Base-by-base conservation (phyloP, 1,139 yeast genomes). In the Blastobotrys niveus region DNA sequence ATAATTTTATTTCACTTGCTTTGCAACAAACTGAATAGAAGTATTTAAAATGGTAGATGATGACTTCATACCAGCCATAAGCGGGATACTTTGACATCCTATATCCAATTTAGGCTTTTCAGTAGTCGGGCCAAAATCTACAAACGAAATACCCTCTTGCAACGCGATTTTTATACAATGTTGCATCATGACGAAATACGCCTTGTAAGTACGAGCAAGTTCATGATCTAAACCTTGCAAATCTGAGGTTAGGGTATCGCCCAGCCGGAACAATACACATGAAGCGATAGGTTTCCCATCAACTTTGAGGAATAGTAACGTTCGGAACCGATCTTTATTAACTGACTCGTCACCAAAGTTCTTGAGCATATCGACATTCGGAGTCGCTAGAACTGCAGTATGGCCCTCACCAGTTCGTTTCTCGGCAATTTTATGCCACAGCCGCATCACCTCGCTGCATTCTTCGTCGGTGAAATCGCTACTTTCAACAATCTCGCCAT, bases 121-220 rank as follows among this genome's bases (percentile, higher is more conserved):
- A 3, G 67, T 63, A 6, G 67, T 63, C 2, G 67, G 67, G 4
- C 74, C 74, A 50, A 70, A 71, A 49, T 70, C 75, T 24, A 70
- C 73, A 56, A 69, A 70, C 19, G 61, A 54, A 25, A 65, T 59
- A 2, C 69, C 68, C 46, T 68, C 72, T 38, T 59, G 55, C 36
- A 71, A 48, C 1, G 74, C 74, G 25, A 70, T 68, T 20, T 61
- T 59, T 26, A 70, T 68, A 15, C 70, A 71, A 45, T 68, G 66
- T 54, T 70, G 74, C 75, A 70, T 70, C 75, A 71, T 71, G 21
- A 71, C 74, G 53, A 70, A 70, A 49, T 70, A 70, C 2, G 74
- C 74, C 50, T 69, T 70, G 50, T 65, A 66, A 42, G 66, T 59
- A 29, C 71, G 64, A 8, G 69, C 68, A 20, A 52, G 54, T 22